A percentile compares a stretch with the other conserved stretches of the same genome.
These are phyloP conservation scores for Trichoderma gamsii DNA, from an alignment of 495 filamentous ascomycete species.

Conservation along the genomic window DNA sequence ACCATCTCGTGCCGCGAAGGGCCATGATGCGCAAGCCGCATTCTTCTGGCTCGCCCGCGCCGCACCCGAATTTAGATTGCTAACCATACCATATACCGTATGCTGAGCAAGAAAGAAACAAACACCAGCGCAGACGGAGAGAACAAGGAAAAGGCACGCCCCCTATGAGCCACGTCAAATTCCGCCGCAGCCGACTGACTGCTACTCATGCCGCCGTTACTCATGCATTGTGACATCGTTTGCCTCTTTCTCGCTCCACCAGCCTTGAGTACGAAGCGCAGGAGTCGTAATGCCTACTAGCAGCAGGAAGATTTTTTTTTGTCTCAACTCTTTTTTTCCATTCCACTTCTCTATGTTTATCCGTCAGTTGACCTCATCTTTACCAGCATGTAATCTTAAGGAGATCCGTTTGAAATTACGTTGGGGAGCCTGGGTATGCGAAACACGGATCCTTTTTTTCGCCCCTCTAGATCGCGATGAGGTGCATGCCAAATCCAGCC, in stretches of 20 bases:
- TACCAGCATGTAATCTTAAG: background rate
- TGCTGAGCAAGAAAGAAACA: background rate
- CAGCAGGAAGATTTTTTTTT: background rate
- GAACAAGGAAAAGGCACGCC: background rate
- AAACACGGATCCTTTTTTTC: slow-evolving; percentile 7
- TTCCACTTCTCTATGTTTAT: background rate
- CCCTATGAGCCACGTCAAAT: background rate
- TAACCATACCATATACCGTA: background rate
- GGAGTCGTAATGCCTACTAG: background rate
- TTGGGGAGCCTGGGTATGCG: background rate
- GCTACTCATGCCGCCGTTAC: background rate
- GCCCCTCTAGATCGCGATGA: slow-evolving; percentile 12
- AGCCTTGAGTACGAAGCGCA: background rate
- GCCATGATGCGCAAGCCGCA: background rate
- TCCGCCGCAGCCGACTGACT: slow-evolving; percentile 1
- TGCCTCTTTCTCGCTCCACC: background rate
- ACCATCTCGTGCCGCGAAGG: background rate
- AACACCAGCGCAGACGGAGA: background rate
- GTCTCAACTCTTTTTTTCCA: background rate
- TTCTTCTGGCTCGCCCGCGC: background rate
- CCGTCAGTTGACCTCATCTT: background rate
- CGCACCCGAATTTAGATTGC: background rate
- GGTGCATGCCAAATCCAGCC: background rate
- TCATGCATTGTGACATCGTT: slow-evolving; percentile 13
- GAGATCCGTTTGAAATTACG: background rate